A percentile compares a stretch with the other conserved stretches of the same genome.
Conservation (phyloP, 768 basidiomycete genomes). For the Saitozyma sp. region DNA sequence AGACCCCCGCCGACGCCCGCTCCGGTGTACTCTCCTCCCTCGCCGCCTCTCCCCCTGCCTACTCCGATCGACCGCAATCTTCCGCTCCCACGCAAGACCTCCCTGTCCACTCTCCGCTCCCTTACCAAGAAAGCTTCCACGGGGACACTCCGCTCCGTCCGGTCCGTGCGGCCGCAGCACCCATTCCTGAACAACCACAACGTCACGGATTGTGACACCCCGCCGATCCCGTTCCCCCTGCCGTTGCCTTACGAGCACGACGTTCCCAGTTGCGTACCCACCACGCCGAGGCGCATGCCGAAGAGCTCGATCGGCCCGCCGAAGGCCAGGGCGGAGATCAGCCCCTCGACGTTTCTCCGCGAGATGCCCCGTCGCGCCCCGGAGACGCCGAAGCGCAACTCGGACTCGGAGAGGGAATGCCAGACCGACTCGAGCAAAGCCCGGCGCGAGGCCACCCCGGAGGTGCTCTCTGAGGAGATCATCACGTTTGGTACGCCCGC, state of each 20-base stretch:
- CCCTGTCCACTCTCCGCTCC: conserved; percentile 35
- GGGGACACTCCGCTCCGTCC: conserved; percentile 35
- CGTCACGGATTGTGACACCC: conserved; percentile 4
- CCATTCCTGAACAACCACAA: background rate
- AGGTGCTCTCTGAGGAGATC: background rate
- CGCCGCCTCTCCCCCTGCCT: conserved; percentile 7
- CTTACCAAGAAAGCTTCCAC: conserved; percentile 34
- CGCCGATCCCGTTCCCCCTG: conserved; percentile 18
- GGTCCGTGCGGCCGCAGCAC: conserved; percentile 6
- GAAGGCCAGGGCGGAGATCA: conserved; percentile 9
- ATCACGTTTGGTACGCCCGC: too few relatives aligned
- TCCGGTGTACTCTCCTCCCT: conserved; percentile 7
- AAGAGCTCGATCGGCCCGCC: conserved; percentile 41
- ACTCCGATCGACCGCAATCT: conserved; percentile 8
- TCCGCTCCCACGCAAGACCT: conserved; percentile 26
- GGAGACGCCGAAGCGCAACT: conserved; percentile 26
- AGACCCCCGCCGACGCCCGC: background rate
- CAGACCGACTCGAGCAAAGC: background rate
- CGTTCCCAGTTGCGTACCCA: conserved; percentile 10
- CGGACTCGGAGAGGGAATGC: background rate
- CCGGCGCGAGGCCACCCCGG: conserved; percentile 3
- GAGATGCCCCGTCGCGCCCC: conserved; percentile 31
- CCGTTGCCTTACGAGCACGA: conserved; percentile 22
- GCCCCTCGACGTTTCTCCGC: conserved; percentile 27
- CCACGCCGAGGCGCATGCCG: conserved; percentile 11